Percentiles rank a stretch among this genome's conserved stretches.
These are phyloP conservation scores for Tympanopsis confertula DNA, from an alignment of 2,329 filamentous ascomycete species.

Conservation along the genomic window DNA sequence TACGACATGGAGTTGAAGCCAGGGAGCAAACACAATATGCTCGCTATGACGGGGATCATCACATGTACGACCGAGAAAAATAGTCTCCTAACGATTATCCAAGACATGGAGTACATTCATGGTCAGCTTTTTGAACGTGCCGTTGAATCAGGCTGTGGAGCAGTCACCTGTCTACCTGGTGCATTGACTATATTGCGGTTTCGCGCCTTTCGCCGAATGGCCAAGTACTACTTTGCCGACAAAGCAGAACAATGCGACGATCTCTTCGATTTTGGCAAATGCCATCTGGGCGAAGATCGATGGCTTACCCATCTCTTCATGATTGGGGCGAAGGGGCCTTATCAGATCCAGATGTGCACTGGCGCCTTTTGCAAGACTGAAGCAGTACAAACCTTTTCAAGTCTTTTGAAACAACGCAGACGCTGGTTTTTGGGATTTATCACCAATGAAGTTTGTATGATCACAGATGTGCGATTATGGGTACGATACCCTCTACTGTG, in stretches of 20 bases:
- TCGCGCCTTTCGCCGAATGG: constrained; percentile 91
- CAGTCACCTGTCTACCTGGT: constrained; percentile 88
- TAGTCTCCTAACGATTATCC: constrained; percentile 78
- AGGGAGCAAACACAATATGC: constrained; percentile 80
- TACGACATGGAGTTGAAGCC: constrained; percentile 98
- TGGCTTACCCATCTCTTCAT: constrained; percentile 98
- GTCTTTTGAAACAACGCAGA: constrained; percentile 83
- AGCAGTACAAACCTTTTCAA: constrained; percentile 77
- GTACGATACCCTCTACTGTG: constrained; percentile 78
- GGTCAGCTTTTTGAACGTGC: constrained; percentile 92
- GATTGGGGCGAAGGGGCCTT: constrained; percentile 85
- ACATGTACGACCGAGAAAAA: constrained; percentile 85
- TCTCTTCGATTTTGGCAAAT: constrained; percentile 92
- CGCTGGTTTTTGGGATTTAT: constrained; percentile 97
- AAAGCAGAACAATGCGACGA: constrained; percentile 93
- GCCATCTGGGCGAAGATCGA: constrained; percentile 85
- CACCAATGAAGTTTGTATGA: constrained; percentile 96
- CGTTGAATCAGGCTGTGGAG: constrained; percentile 85
- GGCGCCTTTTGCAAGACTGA: constrained; percentile 98
- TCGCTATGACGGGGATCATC: constrained; percentile 96
- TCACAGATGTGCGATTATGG: constrained; percentile 89
- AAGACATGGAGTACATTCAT: constrained; percentile 98
- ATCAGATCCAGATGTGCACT: constrained; percentile 96
- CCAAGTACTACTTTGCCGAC: constrained; percentile 96
- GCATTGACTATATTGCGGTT: constrained; percentile 93